Evolutionary conservation across 2,329 filamentous ascomycete species (phyloP).

Genomic region (Phoma sp.): DNA sequence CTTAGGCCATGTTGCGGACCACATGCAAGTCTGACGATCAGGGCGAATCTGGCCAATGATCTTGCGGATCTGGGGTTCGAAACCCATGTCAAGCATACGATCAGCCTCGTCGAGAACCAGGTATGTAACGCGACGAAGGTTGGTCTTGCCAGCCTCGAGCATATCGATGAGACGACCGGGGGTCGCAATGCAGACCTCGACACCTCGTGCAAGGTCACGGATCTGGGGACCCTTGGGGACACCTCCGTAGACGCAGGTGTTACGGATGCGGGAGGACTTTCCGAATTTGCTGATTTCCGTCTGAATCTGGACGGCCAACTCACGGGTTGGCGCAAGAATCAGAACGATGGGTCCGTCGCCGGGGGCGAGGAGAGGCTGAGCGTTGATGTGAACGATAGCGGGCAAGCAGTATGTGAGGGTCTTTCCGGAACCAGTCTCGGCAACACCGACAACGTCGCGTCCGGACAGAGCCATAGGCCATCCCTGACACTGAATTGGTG

Average conservation of each 20-base stretch:
- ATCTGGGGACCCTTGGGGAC: conserved; percentile 98
- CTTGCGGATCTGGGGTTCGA: conserved; percentile 99
- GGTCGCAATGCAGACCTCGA: conserved; percentile 98
- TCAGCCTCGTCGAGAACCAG: conserved; percentile 98
- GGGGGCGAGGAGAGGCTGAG: conserved; percentile 91
- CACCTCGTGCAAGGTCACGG: conserved; percentile 89
- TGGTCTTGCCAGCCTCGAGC: conserved; percentile 97
- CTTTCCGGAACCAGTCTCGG: conserved; percentile 99
- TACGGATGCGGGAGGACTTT: conserved; percentile 95
- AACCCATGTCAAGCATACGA: conserved; percentile 99
- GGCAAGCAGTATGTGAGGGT: conserved; percentile 98
- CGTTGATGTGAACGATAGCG: conserved; percentile 99
- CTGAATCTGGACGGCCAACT: conserved; percentile 98
- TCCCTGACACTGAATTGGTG: conserved; percentile 95
- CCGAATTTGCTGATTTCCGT: conserved; percentile 98
- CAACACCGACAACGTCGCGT: conserved; percentile 98
- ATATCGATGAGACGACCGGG: conserved; percentile 98
- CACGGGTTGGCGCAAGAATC: conserved; percentile 93
- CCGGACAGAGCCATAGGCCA: conserved; percentile 99
- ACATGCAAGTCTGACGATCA: conserved; percentile 99
- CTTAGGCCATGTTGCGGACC: conserved; percentile 99
- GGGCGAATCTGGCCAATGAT: conserved; percentile 97
- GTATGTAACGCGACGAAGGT: conserved; percentile 96
- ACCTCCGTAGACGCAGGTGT: conserved; percentile 98
- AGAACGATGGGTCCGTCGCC: conserved; percentile 97